A percentile compares a stretch with the other conserved stretches of the same genome.
Conservation (phyloP, 1,139 yeast genomes). For the Candida sojae region DNA sequence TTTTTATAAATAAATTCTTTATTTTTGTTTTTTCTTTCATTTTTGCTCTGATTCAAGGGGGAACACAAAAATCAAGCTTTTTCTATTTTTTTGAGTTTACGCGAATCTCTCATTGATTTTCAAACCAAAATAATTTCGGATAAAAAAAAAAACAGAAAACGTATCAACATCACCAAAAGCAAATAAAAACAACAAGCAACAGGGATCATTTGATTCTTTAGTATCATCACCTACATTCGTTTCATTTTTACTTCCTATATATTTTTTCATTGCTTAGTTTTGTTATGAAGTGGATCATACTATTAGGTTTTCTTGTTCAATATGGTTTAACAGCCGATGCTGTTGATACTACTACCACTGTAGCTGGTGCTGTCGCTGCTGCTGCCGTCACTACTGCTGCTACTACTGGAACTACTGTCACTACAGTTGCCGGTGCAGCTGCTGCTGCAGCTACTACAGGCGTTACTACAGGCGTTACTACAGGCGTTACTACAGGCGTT, state of each 20-base stretch:
- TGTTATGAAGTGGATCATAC: constrained; percentile 6
- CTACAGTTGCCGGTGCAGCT: constrained; percentile 7
- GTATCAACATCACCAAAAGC: background rate
- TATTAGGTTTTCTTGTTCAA: constrained; percentile 3
- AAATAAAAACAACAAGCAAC: background rate
- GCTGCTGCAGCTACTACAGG: constrained; percentile 9
- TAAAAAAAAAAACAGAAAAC: too few relatives aligned
- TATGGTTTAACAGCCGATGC: constrained; percentile 11
- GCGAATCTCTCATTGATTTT: too few relatives aligned
- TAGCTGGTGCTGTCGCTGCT: constrained; percentile 15
- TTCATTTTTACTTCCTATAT: background rate
- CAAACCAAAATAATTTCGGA: too few relatives aligned
- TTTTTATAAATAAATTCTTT: background rate
- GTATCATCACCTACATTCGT: constrained; percentile 4
- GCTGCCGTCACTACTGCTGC: constrained; percentile 13
- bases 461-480: too few relatives aligned
- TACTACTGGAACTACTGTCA: constrained; percentile 7
- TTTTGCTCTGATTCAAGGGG: too few relatives aligned
- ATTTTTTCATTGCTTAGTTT: background rate
- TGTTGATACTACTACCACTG: constrained; percentile 15
- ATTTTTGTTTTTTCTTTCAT: background rate
- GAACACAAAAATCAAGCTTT: too few relatives aligned
- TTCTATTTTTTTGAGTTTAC: too few relatives aligned
- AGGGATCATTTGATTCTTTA: too few relatives aligned
- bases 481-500: too few relatives aligned